Evolutionary conservation across 208 protist species (phyloP).

Genomic region (Wallacemonas sp.): DNA sequence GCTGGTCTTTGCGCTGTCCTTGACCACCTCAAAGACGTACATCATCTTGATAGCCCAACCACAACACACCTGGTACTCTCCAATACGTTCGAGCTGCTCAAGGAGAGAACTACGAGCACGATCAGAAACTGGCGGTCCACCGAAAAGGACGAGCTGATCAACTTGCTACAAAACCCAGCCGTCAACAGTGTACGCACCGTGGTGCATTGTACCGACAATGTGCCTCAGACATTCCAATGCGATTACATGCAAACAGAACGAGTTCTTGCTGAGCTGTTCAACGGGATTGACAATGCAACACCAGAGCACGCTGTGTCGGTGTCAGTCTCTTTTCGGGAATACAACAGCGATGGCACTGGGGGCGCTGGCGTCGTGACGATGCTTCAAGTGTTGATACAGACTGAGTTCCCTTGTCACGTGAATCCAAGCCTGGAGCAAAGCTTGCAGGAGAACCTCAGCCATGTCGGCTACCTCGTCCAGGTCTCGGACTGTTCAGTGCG

Average conservation of each 20-base stretch:
- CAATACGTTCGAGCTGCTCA: constrained; percentile 29
- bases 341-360: not conserved
- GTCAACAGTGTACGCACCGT: not conserved
- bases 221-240: constrained; percentile 19
- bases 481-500: constrained; percentile 5
- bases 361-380: not conserved
- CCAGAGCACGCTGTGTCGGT: not conserved
- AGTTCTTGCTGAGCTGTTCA: constrained; percentile 10
- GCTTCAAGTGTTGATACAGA: constrained; percentile 3
- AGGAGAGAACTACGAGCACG: constrained; percentile 28
- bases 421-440: not conserved
- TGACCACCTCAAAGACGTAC: constrained; percentile 14
- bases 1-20: constrained; percentile 13
- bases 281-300: constrained; percentile 5
- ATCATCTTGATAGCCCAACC: constrained; percentile 4
- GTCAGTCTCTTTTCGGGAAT: not conserved
- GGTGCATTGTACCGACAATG: constrained; percentile 8
- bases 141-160: constrained; percentile 21
- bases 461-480: constrained; percentile 21
- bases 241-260: constrained; percentile 17
- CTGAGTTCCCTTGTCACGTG: not conserved
- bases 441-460: not conserved
- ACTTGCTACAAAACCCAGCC: constrained; percentile 8
- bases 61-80: constrained; percentile 11
- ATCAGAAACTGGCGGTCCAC: constrained; percentile 29